Evolutionary conservation across 805 yeast genomes (phyloP).

Genomic region (Starmerella kuoi): DNA sequence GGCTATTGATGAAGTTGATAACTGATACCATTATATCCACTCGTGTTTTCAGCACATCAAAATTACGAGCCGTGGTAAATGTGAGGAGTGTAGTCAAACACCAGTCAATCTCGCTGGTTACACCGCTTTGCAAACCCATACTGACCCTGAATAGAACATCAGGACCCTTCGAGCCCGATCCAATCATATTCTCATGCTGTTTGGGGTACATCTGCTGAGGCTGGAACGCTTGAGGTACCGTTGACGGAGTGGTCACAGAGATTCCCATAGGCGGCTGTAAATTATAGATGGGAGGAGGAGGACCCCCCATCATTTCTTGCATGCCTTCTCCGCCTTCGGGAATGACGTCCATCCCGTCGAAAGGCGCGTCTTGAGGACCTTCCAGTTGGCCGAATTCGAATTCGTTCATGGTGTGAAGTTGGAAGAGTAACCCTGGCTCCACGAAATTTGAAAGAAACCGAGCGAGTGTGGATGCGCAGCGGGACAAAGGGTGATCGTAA

Average conservation of each 20-base stretch:
- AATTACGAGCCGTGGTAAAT: constrained; percentile 25
- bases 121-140: constrained; percentile 55
- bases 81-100: constrained; percentile 47
- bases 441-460: neutral
- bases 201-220: constrained; percentile 21
- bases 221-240: constrained; percentile 26
- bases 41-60: constrained; percentile 15
- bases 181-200: constrained; percentile 14
- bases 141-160: constrained; percentile 52
- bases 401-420: constrained; percentile 2
- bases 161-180: constrained; percentile 41
- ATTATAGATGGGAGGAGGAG: constrained; percentile 20
- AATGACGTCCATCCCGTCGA: neutral
- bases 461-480: no score
- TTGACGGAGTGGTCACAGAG: constrained; percentile 28
- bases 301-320: constrained; percentile 2
- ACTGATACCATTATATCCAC: constrained; percentile 12
- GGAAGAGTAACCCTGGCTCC: neutral
- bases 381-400: constrained; percentile 3
- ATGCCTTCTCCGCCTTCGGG: constrained; percentile 1
- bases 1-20: constrained; percentile 6
- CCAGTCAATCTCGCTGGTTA: constrained; percentile 60
- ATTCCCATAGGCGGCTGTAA: constrained; percentile 26
- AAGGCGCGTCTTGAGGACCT: neutral
- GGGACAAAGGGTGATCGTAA: no score